Evolutionary conservation across 345 rosid species (phyloP).

Genomic region (Citrus sp.): DNA sequence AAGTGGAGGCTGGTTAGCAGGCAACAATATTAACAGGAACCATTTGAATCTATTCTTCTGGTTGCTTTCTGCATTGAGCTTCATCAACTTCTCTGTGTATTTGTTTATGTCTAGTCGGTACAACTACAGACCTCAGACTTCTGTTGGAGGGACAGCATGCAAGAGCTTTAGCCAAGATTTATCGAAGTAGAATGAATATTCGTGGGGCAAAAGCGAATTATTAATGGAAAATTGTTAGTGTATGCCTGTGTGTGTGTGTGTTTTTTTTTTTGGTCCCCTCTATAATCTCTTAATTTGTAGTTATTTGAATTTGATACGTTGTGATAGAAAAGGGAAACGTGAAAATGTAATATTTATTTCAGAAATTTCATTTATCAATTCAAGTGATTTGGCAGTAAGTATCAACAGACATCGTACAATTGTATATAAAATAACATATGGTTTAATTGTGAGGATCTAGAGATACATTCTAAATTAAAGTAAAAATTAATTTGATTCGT

Average conservation of each 20-base stretch:
- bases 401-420: background rate
- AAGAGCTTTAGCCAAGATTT: background rate
- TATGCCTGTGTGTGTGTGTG: background rate
- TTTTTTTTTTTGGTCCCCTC: too few relatives aligned
- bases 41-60: conserved; percentile 50
- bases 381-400: background rate
- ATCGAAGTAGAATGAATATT: background rate
- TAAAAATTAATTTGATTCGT: too few relatives aligned
- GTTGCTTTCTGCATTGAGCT: conserved; percentile 44
- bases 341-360: background rate
- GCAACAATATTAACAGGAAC: conserved; percentile 56
- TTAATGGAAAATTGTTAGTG: background rate
- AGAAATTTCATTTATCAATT: background rate
- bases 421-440: too few relatives aligned
- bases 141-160: background rate
- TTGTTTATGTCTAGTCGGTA: conserved; percentile 40
- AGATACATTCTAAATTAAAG: too few relatives aligned
- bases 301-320: background rate
- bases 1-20: conserved; percentile 55
- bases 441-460: too few relatives aligned
- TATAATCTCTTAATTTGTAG: background rate
- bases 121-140: conserved; percentile 31
- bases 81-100: conserved; percentile 46
- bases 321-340: background rate
- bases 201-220: background rate